phyloP scores from a whole-genome alignment of 139 green algal species.

The Nannochloris sp. region DNA sequence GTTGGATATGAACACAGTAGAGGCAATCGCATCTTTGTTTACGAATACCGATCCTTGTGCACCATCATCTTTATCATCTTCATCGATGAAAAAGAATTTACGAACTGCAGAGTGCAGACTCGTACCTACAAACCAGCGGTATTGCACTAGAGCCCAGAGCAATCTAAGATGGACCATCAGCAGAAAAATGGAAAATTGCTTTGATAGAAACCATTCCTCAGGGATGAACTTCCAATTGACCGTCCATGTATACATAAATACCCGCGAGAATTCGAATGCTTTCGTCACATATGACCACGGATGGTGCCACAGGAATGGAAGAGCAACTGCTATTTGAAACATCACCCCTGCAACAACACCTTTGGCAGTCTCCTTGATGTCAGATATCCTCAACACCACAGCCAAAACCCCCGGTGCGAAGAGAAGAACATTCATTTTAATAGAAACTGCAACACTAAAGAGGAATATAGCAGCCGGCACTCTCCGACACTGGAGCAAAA shows the following conservation, averaged over 20 bases:
- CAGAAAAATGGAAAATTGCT: constrained; percentile 38
- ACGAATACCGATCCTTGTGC: not conserved
- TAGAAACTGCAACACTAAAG: constrained; percentile 56
- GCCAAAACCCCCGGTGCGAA: constrained; percentile 59
- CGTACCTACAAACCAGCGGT: constrained; percentile 30
- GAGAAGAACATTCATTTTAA: constrained; percentile 88
- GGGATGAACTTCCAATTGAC: constrained; percentile 82
- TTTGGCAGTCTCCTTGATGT: not conserved
- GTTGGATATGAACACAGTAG: constrained; percentile 57
- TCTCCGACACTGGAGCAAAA: constrained; percentile 22
- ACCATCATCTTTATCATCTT: not conserved
- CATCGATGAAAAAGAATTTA: constrained; percentile 3
- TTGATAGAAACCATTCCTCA: constrained; percentile 52
- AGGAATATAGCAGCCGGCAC: constrained; percentile 23
- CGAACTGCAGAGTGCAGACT: no score
- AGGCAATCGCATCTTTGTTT: not conserved
- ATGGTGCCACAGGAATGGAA: constrained; percentile 50
- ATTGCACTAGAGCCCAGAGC: constrained; percentile 46
- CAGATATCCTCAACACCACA: constrained; percentile 44
- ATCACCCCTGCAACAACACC: constrained; percentile 17
- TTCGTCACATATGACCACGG: constrained; percentile 42
- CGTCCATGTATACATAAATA: constrained; percentile 69
- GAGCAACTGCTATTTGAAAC: constrained; percentile 46
- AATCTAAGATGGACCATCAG: constrained; percentile 45
- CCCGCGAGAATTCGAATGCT: constrained; percentile 65